phyloP scores from a whole-genome alignment of 805 yeast species.

The Kuraishia molischiana region DNA sequence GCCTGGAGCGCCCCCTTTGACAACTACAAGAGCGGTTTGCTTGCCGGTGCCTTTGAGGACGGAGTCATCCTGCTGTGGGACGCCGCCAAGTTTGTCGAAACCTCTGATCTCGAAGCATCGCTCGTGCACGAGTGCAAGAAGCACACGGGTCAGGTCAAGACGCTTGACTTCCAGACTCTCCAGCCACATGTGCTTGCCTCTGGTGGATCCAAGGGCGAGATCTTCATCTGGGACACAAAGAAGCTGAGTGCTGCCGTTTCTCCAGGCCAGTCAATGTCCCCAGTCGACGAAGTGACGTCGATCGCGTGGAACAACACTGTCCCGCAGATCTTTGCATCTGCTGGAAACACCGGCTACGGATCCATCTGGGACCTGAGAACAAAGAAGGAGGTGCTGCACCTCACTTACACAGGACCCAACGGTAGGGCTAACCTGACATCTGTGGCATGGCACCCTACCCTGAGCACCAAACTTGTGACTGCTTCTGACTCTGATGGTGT shows the following conservation, averaged over 20 bases:
- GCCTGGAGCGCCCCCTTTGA: constrained; percentile 68
- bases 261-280: constrained; percentile 75
- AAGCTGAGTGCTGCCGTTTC: constrained; percentile 41
- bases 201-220: constrained; percentile 85
- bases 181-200: constrained; percentile 69
- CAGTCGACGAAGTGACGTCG: constrained; percentile 70
- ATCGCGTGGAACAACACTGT: constrained; percentile 85
- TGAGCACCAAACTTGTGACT: constrained; percentile 78
- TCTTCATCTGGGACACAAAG: constrained; percentile 81
- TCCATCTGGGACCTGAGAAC: constrained; percentile 92
- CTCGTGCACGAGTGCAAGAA: constrained; percentile 41
- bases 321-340: constrained; percentile 82
- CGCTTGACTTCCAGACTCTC: constrained; percentile 68
- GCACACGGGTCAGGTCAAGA: constrained; percentile 63
- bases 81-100: constrained; percentile 35
- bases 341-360: constrained; percentile 77
- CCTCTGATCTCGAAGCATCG: constrained; percentile 29
- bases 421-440: constrained; percentile 63
- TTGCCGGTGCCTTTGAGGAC: constrained; percentile 87
- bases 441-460: constrained; percentile 92
- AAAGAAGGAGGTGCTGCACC: constrained; percentile 79
- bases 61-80: constrained; percentile 78
- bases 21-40: constrained; percentile 37
- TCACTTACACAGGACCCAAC: constrained; percentile 53
- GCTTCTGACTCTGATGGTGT: constrained; percentile 75